Evolutionary conservation across 495 filamentous ascomycete genomes (phyloP).

Genomic region (Alectoria sarmentosa): DNA sequence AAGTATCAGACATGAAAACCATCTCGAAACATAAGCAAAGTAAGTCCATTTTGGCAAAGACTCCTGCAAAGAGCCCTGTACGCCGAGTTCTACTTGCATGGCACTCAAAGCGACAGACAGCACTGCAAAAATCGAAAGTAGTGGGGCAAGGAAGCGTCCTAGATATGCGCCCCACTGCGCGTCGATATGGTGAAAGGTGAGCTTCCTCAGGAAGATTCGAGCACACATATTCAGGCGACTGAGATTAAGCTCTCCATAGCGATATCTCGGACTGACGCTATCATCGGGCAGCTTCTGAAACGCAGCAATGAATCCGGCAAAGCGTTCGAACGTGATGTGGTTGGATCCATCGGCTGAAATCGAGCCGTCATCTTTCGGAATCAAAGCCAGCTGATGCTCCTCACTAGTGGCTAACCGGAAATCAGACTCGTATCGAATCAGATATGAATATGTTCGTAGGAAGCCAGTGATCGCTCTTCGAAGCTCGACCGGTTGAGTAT

Average conservation of each 20-base stretch:
- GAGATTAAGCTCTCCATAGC: slow-evolving; percentile 37
- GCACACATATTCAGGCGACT: slow-evolving; percentile 31
- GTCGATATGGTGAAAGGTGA: slow-evolving; percentile 26
- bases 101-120: slow-evolving; percentile 30
- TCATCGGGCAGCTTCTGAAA: slow-evolving; percentile 17
- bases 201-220: slow-evolving; percentile 8
- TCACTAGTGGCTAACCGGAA: slow-evolving; percentile 40
- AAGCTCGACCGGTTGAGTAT: slow-evolving; percentile 16
- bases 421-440: slow-evolving; percentile 22
- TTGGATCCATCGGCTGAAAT: slow-evolving; percentile 33
- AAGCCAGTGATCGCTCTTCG: neutral
- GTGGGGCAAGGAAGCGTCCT: slow-evolving; percentile 25
- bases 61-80: too few relatives aligned
- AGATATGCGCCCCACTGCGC: slow-evolving; percentile 31
- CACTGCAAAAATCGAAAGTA: slow-evolving; percentile 32
- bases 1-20: too few relatives aligned
- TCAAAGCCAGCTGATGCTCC: slow-evolving; percentile 31
- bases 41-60: too few relatives aligned
- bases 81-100: slow-evolving; percentile 12
- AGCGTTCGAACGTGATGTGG: slow-evolving; percentile 22
- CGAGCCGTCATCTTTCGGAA: slow-evolving; percentile 33
- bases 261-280: slow-evolving; percentile 28
- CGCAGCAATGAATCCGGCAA: slow-evolving; percentile 14
- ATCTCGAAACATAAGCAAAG: too few relatives aligned
- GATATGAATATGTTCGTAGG: too few relatives aligned